Percentiles rank a stretch among this genome's conserved stretches.
Conservation (phyloP, 169 alveolate species). For the Plasmodium billcollinsi region DNA sequence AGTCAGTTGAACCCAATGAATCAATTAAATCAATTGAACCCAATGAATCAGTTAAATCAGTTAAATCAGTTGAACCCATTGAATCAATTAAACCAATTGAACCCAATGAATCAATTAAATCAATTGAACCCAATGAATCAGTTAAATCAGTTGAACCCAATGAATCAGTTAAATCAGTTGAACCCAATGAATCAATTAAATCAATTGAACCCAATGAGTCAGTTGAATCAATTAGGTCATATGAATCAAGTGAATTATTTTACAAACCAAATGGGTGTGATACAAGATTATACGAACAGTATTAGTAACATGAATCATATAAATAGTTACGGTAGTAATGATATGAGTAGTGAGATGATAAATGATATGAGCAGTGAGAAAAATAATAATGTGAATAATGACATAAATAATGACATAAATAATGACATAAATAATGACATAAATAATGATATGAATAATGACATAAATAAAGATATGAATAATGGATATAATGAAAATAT, state of each 20-base stretch:
- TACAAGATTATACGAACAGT: conserved; percentile 7
- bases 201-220: conserved; percentile 1
- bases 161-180: neutral
- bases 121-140: conserved; percentile 7
- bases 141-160: neutral
- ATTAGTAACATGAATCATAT: neutral
- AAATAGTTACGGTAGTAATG: too few species aligned
- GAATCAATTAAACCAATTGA: neutral
- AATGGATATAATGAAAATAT: conserved; percentile 6
- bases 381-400: neutral
- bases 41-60: too few species aligned
- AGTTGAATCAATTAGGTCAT: neutral
- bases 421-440: neutral
- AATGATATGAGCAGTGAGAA: neutral
- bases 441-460: too few species aligned
- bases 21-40: too few species aligned
- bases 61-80: conserved; percentile 1
- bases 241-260: conserved; percentile 14
- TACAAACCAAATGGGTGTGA: conserved; percentile 25
- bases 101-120: neutral
- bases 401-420: neutral
- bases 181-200: conserved; percentile 2
- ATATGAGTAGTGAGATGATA: too few species aligned
- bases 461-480: neutral
- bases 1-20: neutral